Evolutionary conservation across 2,329 filamentous ascomycete genomes (phyloP).

Genomic region (Alternaria solani): DNA sequence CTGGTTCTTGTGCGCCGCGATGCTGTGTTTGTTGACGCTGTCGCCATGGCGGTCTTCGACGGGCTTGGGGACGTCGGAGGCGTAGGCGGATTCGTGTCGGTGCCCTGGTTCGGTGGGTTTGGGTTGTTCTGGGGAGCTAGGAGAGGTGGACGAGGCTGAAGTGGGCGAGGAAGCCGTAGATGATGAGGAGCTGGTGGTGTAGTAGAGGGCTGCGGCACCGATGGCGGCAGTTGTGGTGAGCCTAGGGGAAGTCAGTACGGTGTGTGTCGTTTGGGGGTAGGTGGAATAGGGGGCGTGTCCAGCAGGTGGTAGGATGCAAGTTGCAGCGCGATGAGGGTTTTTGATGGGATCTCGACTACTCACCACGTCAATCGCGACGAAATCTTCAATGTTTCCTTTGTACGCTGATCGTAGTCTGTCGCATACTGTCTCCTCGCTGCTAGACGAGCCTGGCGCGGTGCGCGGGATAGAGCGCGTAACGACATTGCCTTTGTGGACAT

Average conservation of each 20-base stretch:
- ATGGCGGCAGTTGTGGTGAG: constrained; percentile 28
- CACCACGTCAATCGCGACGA: constrained; percentile 31
- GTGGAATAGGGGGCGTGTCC: background rate
- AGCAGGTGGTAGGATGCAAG: background rate
- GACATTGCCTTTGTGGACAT: constrained; percentile 15
- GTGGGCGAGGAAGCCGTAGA: constrained; percentile 1
- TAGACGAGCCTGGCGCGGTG: constrained; percentile 11
- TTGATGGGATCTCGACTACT: constrained; percentile 8
- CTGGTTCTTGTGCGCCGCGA: constrained; percentile 38
- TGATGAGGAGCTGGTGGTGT: constrained; percentile 15
- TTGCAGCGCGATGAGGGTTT: constrained; percentile 1
- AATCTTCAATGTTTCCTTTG: constrained; percentile 24
- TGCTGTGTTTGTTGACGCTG: constrained; percentile 34
- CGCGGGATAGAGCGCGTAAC: constrained; percentile 19
- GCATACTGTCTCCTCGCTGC: constrained; percentile 26
- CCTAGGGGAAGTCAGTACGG: constrained; percentile 17
- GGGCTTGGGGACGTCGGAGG: constrained; percentile 32
- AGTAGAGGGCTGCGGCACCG: constrained; percentile 26
- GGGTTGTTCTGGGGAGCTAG: background rate
- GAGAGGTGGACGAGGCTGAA: background rate
- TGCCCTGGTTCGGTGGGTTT: constrained; percentile 10
- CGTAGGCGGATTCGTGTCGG: constrained; percentile 20
- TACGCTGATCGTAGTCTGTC: constrained; percentile 31
- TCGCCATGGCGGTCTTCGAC: constrained; percentile 38
- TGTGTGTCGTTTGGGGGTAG: background rate